Evolutionary conservation across 1,139 yeast species (phyloP), one percentile per base, ranked within the genome.

Genomic region (Torulaspora pretoriensis): DNA sequence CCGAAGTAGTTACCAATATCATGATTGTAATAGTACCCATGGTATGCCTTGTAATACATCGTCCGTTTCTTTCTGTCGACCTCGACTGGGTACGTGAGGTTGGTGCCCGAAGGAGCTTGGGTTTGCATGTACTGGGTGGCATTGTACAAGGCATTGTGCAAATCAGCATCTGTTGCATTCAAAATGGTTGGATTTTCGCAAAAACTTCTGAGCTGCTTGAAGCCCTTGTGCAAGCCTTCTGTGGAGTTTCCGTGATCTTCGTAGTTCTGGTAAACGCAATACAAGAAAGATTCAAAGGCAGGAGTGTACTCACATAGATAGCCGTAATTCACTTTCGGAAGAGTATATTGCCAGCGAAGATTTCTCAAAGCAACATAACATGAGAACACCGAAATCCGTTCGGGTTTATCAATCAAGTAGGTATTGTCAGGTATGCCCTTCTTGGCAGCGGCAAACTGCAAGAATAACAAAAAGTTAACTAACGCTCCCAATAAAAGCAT

Each of bases 1-100:
- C 56, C 59, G 36, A 42, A 54, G 5, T 30, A 17, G 33, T 53
- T 46, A 23, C 55, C 49, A 4, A 43, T 33, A 35, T 56, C 61
- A 9, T 47, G 34, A 43, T 57, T 57, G 16, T 42, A 29, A 10
- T 48, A 40, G 38, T 48, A 51, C 3, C 45, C 46, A 32, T 53
- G 54, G 34, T 49, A 56, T 6, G 57, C 54, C 16, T 43, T 12
- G 10, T 43, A 48, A 3, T 43, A 23, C 12, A 27, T 32, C 12
- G 19, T 33, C 28, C 56, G 38, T 7, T 13, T 24, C 6, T 42
- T 38, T 2, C 31, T 24, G 13, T 47, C 38, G 12, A 49, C 39
- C 32, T 32, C 28, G 10, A 57, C 45, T 2, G 61, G 61, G 26
- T 32, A 45, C 8, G 37, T 28, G 2, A 31, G 30, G 5, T 38